phyloP scores from a whole-genome alignment of 176 grass and related monocot species.

The Zoysia pacifica region DNA sequence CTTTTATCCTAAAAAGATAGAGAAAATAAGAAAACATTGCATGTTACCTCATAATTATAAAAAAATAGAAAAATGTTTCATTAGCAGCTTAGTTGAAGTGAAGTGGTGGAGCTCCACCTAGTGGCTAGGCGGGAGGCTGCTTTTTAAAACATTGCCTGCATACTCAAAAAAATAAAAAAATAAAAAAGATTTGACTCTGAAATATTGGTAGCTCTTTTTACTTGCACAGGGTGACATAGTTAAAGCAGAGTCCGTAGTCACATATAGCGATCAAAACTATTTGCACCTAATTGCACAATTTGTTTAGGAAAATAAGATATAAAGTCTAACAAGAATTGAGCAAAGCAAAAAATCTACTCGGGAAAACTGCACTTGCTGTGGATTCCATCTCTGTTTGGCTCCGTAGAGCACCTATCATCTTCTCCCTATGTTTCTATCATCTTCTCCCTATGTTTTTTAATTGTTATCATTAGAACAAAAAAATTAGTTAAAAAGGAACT shows the following conservation, averaged over 20 bases:
- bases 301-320: constrained; percentile 12
- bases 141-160: too few relatives aligned
- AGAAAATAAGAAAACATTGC: too few relatives aligned
- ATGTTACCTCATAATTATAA: too few relatives aligned
- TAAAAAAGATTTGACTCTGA: not conserved
- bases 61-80: too few relatives aligned
- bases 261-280: not conserved
- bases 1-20: too few relatives aligned
- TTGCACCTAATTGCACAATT: constrained; percentile 8
- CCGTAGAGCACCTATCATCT: constrained; percentile 16
- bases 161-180: not conserved
- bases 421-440: too few relatives aligned
- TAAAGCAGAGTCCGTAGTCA: not conserved
- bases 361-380: constrained; percentile 33
- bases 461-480: too few relatives aligned
- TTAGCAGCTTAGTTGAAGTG: too few relatives aligned
- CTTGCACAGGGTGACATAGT: not conserved
- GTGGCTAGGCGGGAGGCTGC: too few relatives aligned
- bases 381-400: constrained; percentile 18
- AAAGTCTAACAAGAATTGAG: constrained; percentile 33
- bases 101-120: too few relatives aligned
- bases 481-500: too few relatives aligned
- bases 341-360: constrained; percentile 28
- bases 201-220: constrained; percentile 13
- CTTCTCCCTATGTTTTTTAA: too few relatives aligned